Evolutionary conservation across 2,329 filamentous ascomycete species (phyloP).

Genomic region (Talaromyces sp.): DNA sequence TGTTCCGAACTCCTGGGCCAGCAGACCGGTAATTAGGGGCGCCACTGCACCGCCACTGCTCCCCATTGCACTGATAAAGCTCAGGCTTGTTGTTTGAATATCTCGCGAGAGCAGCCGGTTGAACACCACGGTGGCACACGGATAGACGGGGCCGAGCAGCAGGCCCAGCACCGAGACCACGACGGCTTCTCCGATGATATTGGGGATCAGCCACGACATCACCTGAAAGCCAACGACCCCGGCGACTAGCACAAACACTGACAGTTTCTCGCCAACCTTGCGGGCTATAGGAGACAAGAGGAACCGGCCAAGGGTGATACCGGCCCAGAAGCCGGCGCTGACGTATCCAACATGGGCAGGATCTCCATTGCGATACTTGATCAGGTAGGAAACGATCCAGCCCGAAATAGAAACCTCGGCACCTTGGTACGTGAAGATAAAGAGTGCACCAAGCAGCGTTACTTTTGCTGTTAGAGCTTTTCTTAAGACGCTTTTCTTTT

Average conservation of each 20-base stretch:
- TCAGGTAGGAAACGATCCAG: constrained; percentile 82
- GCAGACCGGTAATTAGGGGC: constrained; percentile 44
- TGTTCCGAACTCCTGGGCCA: constrained; percentile 42
- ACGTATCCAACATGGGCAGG: constrained; percentile 72
- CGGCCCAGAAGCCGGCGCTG: constrained; percentile 62
- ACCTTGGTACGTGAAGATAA: constrained; percentile 82
- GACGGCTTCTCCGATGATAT: constrained; percentile 64
- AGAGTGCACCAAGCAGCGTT: constrained; percentile 68
- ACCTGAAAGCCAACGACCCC: constrained; percentile 64
- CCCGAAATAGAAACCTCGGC: constrained; percentile 78
- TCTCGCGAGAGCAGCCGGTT: constrained; percentile 25
- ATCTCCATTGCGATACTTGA: constrained; percentile 63
- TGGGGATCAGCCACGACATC: constrained; percentile 73
- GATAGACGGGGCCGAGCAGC: constrained; percentile 72
- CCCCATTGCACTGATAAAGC: constrained; percentile 35
- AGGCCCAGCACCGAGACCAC: constrained; percentile 65
- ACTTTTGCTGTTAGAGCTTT: constrained; percentile 48
- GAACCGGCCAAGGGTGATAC: constrained; percentile 72
- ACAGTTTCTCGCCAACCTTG: constrained; percentile 62
- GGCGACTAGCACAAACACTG: constrained; percentile 57
- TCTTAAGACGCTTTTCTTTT: constrained; percentile 34
- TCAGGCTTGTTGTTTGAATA: constrained; percentile 35
- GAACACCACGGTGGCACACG: constrained; percentile 50
- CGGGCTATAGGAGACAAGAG: constrained; percentile 61
- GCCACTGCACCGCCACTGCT: constrained; percentile 38